These are phyloP conservation scores for Galerina sulciceps DNA, from an alignment of 768 basidiomycete genomes.

Conservation along the genomic window DNA sequence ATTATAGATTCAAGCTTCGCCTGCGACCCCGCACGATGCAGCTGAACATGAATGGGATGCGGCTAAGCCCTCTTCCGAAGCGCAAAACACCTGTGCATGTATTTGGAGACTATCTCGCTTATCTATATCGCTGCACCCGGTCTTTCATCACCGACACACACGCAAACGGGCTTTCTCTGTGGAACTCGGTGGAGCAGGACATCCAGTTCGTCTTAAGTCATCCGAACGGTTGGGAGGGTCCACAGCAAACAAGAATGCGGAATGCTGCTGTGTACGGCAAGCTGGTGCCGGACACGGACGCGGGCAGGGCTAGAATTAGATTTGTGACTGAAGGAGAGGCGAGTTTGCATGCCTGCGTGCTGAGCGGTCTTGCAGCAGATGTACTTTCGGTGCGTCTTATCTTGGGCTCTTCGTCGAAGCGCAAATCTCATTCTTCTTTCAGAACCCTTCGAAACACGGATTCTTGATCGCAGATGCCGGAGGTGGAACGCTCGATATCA, in stretches of 20 bases:
- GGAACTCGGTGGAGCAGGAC: slow-evolving; percentile 71
- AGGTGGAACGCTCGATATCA: slow-evolving; percentile 82
- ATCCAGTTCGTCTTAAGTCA: slow-evolving; percentile 79
- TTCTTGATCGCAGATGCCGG: slow-evolving; percentile 84
- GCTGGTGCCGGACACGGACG: slow-evolving; percentile 76
- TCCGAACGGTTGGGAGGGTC: slow-evolving; percentile 84
- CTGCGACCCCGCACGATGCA: slow-evolving; percentile 79
- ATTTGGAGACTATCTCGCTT: slow-evolving; percentile 79
- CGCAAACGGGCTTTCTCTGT: slow-evolving; percentile 70
- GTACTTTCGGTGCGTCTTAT: slow-evolving; percentile 64
- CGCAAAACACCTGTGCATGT: slow-evolving; percentile 72
- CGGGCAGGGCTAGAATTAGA: slow-evolving; percentile 71
- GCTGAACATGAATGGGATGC: slow-evolving; percentile 85
- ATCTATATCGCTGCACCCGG: slow-evolving; percentile 74
- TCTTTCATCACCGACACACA: slow-evolving; percentile 83
- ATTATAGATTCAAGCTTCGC: slow-evolving; percentile 75
- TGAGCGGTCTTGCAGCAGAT: slow-evolving; percentile 78
- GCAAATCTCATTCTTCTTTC: slow-evolving; percentile 1
- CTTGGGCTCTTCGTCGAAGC: neutral
- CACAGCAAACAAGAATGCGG: slow-evolving; percentile 80
- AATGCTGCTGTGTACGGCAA: slow-evolving; percentile 72
- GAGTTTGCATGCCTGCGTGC: slow-evolving; percentile 79
- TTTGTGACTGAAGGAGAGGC: slow-evolving; percentile 88
- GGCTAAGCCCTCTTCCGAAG: slow-evolving; percentile 68
- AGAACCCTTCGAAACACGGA: slow-evolving; percentile 78